Conservation (phyloP, 2,329 filamentous ascomycete species). For the Fusarium sp. region DNA sequence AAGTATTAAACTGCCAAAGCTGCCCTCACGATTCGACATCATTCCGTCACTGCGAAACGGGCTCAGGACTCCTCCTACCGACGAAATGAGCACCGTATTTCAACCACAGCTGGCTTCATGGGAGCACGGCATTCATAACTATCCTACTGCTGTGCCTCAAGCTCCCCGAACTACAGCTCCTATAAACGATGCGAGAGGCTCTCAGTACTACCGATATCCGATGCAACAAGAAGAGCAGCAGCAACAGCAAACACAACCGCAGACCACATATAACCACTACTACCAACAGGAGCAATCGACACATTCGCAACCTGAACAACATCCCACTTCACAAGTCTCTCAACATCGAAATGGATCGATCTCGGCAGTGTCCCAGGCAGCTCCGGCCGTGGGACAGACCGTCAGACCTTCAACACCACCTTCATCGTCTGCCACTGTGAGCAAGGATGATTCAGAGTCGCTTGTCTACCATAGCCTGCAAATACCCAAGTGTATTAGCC, state of each 20-base stretch:
- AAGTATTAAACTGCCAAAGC: conserved; percentile 40
- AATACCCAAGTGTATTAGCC: conserved; percentile 80
- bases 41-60: conserved; percentile 48
- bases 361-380: conserved; percentile 27
- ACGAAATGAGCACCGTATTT: conserved; percentile 66
- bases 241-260: conserved; percentile 16
- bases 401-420: conserved; percentile 54
- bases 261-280: conserved; percentile 21
- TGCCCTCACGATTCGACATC: conserved; percentile 33
- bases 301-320: conserved; percentile 18
- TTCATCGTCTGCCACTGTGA: conserved; percentile 42
- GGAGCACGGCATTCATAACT: conserved; percentile 58
- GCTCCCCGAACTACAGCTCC: conserved; percentile 46
- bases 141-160: conserved; percentile 51
- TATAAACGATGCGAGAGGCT: conserved; percentile 49
- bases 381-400: conserved; percentile 44
- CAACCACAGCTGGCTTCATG: conserved; percentile 60
- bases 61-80: conserved; percentile 62
- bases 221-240: conserved; percentile 38
- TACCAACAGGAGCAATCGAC: conserved; percentile 28
- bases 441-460: conserved; percentile 53
- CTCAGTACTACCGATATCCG: conserved; percentile 49
- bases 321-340: conserved; percentile 18
- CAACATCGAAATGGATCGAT: conserved; percentile 35
- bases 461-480: conserved; percentile 71